Percentiles rank a stretch among this genome's conserved stretches.
phyloP scores from a whole-genome alignment of 2,329 filamentous ascomycete species.

The Fusarium sp. region DNA sequence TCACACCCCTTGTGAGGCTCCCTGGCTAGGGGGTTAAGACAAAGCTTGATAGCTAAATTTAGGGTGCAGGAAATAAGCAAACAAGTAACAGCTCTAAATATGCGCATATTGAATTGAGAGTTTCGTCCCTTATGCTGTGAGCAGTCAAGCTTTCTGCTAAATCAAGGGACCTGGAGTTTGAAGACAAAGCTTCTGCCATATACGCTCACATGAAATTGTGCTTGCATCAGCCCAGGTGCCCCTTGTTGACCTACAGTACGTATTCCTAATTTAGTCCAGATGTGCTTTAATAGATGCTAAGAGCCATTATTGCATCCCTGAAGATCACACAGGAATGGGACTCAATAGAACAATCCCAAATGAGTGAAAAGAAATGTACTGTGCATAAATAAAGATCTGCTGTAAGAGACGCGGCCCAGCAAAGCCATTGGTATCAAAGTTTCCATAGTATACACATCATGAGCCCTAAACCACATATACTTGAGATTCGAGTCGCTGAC shows the following conservation, averaged over 20 bases:
- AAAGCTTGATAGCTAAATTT: neutral
- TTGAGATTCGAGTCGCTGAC: too few relatives aligned
- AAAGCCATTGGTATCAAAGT: slow-evolving; percentile 5
- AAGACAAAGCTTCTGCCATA: neutral
- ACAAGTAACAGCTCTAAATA: neutral
- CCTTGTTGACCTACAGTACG: neutral
- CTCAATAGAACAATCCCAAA: neutral
- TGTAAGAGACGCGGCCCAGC: neutral
- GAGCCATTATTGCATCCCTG: neutral
- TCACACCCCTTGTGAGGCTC: slow-evolving; percentile 10
- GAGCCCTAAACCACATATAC: neutral
- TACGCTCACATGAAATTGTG: neutral
- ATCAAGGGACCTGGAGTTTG: neutral
- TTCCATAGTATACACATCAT: neutral
- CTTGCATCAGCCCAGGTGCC: neutral
- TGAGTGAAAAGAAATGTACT: neutral
- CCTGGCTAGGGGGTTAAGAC: neutral
- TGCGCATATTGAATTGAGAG: neutral
- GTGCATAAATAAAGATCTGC: neutral
- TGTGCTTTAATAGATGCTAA: neutral
- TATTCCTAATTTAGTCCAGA: neutral
- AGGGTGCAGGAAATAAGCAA: neutral
- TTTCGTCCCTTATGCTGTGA: neutral
- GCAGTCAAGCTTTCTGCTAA: neutral
- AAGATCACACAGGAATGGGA: neutral